Conservation (phyloP, 352 stramenopile species). For the Phytophthora pisi region DNA sequence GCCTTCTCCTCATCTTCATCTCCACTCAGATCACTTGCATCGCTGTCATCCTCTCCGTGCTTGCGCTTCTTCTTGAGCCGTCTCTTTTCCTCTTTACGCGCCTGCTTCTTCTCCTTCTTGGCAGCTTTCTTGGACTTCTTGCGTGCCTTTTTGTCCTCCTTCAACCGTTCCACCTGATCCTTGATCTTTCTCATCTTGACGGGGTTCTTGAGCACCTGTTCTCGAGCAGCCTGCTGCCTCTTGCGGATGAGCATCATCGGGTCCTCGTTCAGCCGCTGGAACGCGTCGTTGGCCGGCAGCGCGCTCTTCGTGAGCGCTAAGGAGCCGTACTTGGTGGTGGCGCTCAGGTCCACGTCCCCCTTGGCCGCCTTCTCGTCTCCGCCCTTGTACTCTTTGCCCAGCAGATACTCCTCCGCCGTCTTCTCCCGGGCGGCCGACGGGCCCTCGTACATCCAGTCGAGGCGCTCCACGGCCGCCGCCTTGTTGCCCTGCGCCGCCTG, state of each 20-base stretch:
- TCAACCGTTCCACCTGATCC: slow-evolving; percentile 73
- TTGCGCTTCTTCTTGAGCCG: slow-evolving; percentile 57
- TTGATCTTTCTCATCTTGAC: slow-evolving; percentile 92
- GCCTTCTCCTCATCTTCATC: slow-evolving; percentile 27
- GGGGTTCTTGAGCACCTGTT: slow-evolving; percentile 90
- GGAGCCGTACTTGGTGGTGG: slow-evolving; percentile 74
- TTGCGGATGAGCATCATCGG: slow-evolving; percentile 96
- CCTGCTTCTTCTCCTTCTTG: slow-evolving; percentile 72
- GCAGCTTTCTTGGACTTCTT: slow-evolving; percentile 73
- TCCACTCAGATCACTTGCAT: slow-evolving; percentile 17
- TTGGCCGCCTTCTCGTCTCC: slow-evolving; percentile 39
- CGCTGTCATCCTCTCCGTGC: slow-evolving; percentile 27
- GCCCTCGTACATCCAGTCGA: slow-evolving; percentile 98
- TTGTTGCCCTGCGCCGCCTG: slow-evolving; percentile 89
- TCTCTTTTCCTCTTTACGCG: slow-evolving; percentile 39
- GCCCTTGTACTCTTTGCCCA: slow-evolving; percentile 91
- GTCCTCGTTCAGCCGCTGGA: slow-evolving; percentile 95
- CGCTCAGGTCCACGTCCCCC: slow-evolving; percentile 50
- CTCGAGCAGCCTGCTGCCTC: slow-evolving; percentile 74
- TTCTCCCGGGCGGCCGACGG: slow-evolving; percentile 76
- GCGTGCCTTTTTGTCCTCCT: slow-evolving; percentile 78
- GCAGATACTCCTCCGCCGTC: slow-evolving; percentile 90
- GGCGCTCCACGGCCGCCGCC: slow-evolving; percentile 72
- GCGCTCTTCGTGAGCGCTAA: slow-evolving; percentile 59
- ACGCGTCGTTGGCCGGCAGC: slow-evolving; percentile 88